Conservation (phyloP, 2,329 filamentous ascomycete genomes). For the Didymella arachidicola region DNA sequence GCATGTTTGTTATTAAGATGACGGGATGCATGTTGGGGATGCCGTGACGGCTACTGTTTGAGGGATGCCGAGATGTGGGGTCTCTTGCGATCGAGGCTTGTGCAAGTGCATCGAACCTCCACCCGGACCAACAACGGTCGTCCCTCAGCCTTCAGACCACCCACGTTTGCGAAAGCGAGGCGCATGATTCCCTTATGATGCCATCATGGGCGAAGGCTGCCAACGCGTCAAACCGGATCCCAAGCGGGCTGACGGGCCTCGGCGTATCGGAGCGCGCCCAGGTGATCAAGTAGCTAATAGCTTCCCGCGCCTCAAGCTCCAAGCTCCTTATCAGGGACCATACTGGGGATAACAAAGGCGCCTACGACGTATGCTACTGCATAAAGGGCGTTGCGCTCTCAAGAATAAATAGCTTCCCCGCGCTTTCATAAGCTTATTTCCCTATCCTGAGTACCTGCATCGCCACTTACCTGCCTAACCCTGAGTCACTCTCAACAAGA, state of each 20-base stretch:
- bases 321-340: constrained; percentile 39
- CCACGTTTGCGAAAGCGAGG: constrained; percentile 44
- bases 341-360: constrained; percentile 29
- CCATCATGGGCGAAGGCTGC: constrained; percentile 34
- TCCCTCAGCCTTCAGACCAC: constrained; percentile 40
- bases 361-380: constrained; percentile 35
- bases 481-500: constrained; percentile 44
- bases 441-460: constrained; percentile 34
- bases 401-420: constrained; percentile 27
- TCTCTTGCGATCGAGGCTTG: constrained; percentile 27
- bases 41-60: constrained; percentile 40
- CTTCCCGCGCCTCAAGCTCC: constrained; percentile 32
- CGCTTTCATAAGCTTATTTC: constrained; percentile 29
- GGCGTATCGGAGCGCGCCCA: constrained; percentile 43
- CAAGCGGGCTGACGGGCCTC: constrained; percentile 37
- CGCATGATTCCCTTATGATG: constrained; percentile 46
- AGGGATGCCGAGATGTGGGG: constrained; percentile 31
- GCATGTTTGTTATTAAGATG: constrained; percentile 17
- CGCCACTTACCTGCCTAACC: constrained; percentile 37
- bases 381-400: constrained; percentile 37
- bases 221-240: constrained; percentile 37
- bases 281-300: constrained; percentile 25
- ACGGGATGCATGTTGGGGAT: constrained; percentile 22
- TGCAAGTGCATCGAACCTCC: constrained; percentile 13
- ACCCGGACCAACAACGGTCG: constrained; percentile 17